A percentile compares a stretch with the other conserved stretches of the same genome.
phyloP scores from a whole-genome alignment of 495 filamentous ascomycete genomes.

The Aspergillus coremiiformis region DNA sequence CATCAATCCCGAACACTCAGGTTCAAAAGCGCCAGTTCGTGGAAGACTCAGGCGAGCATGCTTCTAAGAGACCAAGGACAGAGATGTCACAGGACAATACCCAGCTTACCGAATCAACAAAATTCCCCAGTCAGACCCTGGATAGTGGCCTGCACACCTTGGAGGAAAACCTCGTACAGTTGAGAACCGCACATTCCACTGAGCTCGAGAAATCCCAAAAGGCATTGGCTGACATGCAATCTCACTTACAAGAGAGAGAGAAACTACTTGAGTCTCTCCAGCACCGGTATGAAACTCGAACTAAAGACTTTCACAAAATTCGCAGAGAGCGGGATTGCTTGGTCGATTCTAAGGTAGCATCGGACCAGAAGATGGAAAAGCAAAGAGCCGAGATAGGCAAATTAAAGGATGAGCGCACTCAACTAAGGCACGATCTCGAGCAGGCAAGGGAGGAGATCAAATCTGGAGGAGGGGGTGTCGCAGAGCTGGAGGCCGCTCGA shows the following conservation, averaged over 20 bases:
- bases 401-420: conserved; percentile 43
- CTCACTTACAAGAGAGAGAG: conserved; percentile 24
- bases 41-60: conserved; percentile 22
- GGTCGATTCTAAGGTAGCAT: conserved; percentile 13
- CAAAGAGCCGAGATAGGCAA: conserved; percentile 36
- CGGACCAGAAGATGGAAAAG: conserved; percentile 33
- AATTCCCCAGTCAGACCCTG: conserved; percentile 26
- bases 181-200: conserved; percentile 23
- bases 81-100: conserved; percentile 27
- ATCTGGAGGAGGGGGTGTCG: conserved; percentile 42
- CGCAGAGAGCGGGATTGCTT: conserved; percentile 33
- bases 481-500: conserved; percentile 40
- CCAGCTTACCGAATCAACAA: conserved; percentile 30
- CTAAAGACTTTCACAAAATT: conserved; percentile 28
- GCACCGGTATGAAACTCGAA: conserved; percentile 39
- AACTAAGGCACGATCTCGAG: conserved; percentile 43
- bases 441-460: conserved; percentile 41
- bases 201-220: conserved; percentile 27
- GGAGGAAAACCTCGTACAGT: conserved; percentile 30
- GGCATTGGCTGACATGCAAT: conserved; percentile 14
- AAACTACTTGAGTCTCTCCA: conserved; percentile 27
- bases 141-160: conserved; percentile 26
- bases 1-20: not conserved
- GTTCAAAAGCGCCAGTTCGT: conserved; percentile 34
- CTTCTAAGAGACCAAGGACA: conserved; percentile 29